These are phyloP conservation scores for Cicer pinnatifidum DNA, from an alignment of 306 rosid species.

Conservation along the genomic window DNA sequence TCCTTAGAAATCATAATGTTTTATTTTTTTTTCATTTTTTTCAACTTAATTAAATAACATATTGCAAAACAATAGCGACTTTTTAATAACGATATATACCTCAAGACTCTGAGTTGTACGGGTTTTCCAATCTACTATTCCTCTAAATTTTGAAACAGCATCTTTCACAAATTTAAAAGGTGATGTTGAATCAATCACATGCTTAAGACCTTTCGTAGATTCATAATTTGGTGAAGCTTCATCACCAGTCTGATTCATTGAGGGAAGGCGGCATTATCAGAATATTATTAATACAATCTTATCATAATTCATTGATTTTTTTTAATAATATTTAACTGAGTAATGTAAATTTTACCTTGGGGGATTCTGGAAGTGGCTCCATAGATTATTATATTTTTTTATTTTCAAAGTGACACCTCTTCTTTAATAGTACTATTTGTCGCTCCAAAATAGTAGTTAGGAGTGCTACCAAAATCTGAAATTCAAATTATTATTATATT, in stretches of 20 bases:
- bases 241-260: slow-evolving; percentile 24
- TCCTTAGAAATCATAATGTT: too few relatives aligned
- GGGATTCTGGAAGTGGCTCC: slow-evolving; percentile 47
- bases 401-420: slow-evolving; percentile 40
- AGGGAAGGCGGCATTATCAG: neutral
- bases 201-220: slow-evolving; percentile 14
- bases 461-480: slow-evolving; percentile 39
- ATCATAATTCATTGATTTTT: too few relatives aligned
- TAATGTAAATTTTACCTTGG: slow-evolving; percentile 21
- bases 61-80: too few relatives aligned
- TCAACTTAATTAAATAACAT: too few relatives aligned
- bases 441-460: slow-evolving; percentile 14
- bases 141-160: slow-evolving; percentile 52
- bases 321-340: too few relatives aligned
- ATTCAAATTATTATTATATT: neutral
- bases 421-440: neutral
- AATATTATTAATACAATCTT: slow-evolving; percentile 1
- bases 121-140: slow-evolving; percentile 49
- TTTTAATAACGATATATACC: slow-evolving; percentile 13
- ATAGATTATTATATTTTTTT: slow-evolving; percentile 10
- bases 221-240: slow-evolving; percentile 10
- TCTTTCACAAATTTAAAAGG: slow-evolving; percentile 58
- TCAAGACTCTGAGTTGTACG: slow-evolving; percentile 48
- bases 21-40: too few relatives aligned
- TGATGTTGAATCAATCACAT: slow-evolving; percentile 45